These are phyloP conservation scores for Mrakia blollopis DNA, from an alignment of 768 basidiomycete species.

Conservation along the genomic window DNA sequence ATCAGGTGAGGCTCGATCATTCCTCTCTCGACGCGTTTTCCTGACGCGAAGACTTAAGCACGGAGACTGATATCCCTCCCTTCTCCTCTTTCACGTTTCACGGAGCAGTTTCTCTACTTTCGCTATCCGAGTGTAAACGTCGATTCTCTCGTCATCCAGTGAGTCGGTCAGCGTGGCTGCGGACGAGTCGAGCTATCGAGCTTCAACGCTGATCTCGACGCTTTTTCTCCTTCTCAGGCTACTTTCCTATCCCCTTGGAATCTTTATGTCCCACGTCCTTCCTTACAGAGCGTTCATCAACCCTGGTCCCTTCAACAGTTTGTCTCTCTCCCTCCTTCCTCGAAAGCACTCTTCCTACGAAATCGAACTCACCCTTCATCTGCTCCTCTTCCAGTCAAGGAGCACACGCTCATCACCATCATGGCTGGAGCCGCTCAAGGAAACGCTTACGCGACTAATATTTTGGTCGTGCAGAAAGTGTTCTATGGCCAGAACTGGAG, in stretches of 20 bases:
- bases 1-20: neutral
- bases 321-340: neutral
- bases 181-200: neutral
- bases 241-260: slow-evolving; percentile 17
- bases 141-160: slow-evolving; percentile 22
- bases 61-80: too few relatives aligned
- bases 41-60: too few relatives aligned
- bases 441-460: slow-evolving; percentile 26
- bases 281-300: slow-evolving; percentile 26
- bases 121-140: slow-evolving; percentile 27
- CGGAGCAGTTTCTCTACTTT: slow-evolving; percentile 28
- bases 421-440: slow-evolving; percentile 17
- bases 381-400: neutral
- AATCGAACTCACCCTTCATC: neutral
- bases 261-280: slow-evolving; percentile 11
- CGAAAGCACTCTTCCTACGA: too few relatives aligned
- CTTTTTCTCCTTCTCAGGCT: neutral
- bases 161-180: neutral
- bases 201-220: neutral
- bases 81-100: too few relatives aligned
- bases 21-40: too few relatives aligned
- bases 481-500: neutral
- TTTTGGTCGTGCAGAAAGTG: neutral
- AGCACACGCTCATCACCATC: slow-evolving; percentile 30
- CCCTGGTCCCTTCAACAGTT: slow-evolving; percentile 32